A percentile compares a stretch with the other conserved stretches of the same genome.
Conservation (phyloP, 345 rosid species). For the Hirschfeldia incana region DNA sequence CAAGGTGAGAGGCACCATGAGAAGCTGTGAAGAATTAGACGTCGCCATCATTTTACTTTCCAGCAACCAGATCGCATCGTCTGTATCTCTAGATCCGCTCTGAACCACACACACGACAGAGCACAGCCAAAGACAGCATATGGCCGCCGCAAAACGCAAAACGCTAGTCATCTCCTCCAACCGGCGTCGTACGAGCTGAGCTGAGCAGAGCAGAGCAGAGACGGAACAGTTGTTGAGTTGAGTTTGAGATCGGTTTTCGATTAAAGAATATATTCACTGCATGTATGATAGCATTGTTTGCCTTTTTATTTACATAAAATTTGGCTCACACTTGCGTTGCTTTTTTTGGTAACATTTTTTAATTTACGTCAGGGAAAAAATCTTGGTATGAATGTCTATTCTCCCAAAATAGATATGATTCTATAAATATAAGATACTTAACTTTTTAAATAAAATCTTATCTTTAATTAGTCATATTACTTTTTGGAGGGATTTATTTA, state of each 20-base stretch:
- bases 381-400: conserved; percentile 4
- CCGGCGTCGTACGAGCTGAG: background rate
- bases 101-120: conserved; percentile 20
- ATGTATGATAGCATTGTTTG: background rate
- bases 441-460: background rate
- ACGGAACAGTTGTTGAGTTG: background rate
- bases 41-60: conserved; percentile 35
- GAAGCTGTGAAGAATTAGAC: conserved; percentile 42
- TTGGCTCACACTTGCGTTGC: background rate
- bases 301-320: background rate
- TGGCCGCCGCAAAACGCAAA: background rate
- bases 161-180: conserved; percentile 13
- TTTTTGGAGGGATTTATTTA: background rate
- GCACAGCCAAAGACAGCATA: conserved; percentile 5
- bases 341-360: background rate
- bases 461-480: background rate
- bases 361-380: background rate
- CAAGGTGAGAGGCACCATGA: conserved; percentile 77
- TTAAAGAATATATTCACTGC: too few relatives aligned
- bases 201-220: background rate
- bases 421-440: background rate
- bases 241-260: background rate
- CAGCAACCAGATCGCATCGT: conserved; percentile 36
- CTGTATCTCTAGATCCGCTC: conserved; percentile 48
- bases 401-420: background rate